Evolutionary conservation across 2,329 filamentous ascomycete species (phyloP).

Genomic region (Pseudogymnoascus sp.): DNA sequence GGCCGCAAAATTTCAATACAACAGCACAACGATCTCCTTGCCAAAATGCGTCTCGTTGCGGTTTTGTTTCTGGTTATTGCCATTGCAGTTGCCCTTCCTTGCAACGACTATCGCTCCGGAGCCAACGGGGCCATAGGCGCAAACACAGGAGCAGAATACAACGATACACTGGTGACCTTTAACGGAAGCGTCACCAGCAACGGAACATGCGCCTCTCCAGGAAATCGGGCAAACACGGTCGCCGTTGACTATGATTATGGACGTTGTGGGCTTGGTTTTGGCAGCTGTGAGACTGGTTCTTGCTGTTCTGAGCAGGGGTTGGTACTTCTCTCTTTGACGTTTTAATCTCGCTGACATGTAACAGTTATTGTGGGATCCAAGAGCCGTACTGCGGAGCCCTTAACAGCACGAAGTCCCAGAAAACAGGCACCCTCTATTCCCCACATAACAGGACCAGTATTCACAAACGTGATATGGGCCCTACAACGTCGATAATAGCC

Average conservation of each 20-base stretch:
- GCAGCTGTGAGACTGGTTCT: conserved; percentile 18
- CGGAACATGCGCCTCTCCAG: neutral
- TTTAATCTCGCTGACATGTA: neutral
- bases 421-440: neutral
- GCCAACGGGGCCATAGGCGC: neutral
- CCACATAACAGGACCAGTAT: neutral
- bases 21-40: neutral
- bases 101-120: neutral
- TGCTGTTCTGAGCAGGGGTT: conserved; percentile 20
- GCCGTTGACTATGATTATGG: neutral
- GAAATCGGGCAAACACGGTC: neutral
- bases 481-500: neutral
- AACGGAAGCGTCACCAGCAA: neutral
- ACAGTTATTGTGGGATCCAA: neutral
- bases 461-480: neutral
- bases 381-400: neutral
- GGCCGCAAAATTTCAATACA: neutral
- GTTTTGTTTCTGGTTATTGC: neutral
- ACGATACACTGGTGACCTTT: neutral
- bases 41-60: neutral
- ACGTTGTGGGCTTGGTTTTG: conserved; percentile 22
- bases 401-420: neutral
- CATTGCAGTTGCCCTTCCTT: neutral
- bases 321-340: neutral
- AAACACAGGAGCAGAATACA: neutral